These are phyloP conservation scores for Setaria italica DNA, from an alignment of 202 grass and related monocot species.

Conservation along the genomic window DNA sequence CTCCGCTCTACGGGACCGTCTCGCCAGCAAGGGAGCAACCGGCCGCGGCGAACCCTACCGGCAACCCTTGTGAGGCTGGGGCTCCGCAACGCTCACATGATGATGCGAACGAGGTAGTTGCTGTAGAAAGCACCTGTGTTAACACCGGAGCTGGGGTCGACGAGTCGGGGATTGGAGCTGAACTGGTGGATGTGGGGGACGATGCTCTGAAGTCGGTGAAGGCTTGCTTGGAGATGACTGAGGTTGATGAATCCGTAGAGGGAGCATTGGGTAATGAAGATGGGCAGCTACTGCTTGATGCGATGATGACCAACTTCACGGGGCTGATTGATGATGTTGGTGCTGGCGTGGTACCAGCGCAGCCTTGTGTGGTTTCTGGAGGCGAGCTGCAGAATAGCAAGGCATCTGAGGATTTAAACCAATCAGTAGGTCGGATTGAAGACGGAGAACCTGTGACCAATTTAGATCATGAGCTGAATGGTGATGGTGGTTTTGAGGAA, in stretches of 20 bases:
- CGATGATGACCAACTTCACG: conserved; percentile 60
- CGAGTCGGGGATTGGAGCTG: conserved; percentile 24
- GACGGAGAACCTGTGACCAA: conserved; percentile 14
- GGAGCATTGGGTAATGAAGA: conserved; percentile 28
- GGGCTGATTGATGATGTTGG: conserved; percentile 55
- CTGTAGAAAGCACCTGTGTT: conserved; percentile 16
- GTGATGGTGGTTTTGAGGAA: conserved; percentile 68
- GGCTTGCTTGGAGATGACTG: conserved; percentile 45
- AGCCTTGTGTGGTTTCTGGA: conserved; percentile 11
- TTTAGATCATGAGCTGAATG: conserved; percentile 23
- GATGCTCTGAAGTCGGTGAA: conserved; percentile 41
- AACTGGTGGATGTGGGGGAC: conserved; percentile 29
- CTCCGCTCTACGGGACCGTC: not conserved
- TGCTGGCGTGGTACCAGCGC: conserved; percentile 7
- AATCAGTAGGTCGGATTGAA: conserved; percentile 32
- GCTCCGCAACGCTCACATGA: not conserved
- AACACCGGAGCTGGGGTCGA: not conserved
- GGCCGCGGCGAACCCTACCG: conserved; percentile 34
- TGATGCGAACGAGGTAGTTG: not conserved
- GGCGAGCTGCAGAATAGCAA: conserved; percentile 27
- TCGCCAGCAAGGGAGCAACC: not conserved
- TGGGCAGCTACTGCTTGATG: conserved; percentile 45
- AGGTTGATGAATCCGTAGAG: conserved; percentile 33
- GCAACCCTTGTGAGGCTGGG: not conserved
- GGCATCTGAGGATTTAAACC: conserved; percentile 29